phyloP scores from a whole-genome alignment of 1,284 basidiomycete genomes.

The Cryptococcus maquisensis region DNA sequence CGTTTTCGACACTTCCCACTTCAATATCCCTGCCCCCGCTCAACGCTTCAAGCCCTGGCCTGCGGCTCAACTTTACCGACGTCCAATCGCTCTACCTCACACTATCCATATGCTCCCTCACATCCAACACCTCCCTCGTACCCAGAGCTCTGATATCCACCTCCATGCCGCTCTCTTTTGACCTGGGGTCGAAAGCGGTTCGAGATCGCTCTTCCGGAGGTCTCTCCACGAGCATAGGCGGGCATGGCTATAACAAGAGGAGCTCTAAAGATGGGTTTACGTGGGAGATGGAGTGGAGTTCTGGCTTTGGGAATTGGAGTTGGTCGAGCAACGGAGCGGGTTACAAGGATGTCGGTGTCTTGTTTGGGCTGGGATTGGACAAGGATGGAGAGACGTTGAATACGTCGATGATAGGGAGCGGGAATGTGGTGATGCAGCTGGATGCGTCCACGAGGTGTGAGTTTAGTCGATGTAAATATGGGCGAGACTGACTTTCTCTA shows the following conservation, averaged over 20 bases:
- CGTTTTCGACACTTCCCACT: conserved; percentile 14
- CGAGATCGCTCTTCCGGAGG: conserved; percentile 59
- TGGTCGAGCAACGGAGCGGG: conserved; percentile 51
- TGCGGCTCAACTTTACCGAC: conserved; percentile 22
- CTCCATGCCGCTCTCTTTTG: conserved; percentile 52
- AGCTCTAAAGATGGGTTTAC: conserved; percentile 46
- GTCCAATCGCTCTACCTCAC: conserved; percentile 21
- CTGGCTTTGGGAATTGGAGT: conserved; percentile 61
- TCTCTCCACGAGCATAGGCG: conserved; percentile 40
- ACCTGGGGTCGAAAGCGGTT: conserved; percentile 50
- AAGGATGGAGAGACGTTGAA: conserved; percentile 45
- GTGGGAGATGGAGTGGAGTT: conserved; percentile 53
- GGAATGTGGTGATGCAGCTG: conserved; percentile 23
- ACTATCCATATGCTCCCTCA: conserved; percentile 28
- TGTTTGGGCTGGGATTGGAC: conserved; percentile 52
- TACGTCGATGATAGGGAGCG: conserved; percentile 23
- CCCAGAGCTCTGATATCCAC: conserved; percentile 38
- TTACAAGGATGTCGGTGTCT: conserved; percentile 19
- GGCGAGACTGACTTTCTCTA: neutral
- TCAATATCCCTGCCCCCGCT: conserved; percentile 20
- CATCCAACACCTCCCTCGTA: conserved; percentile 23
- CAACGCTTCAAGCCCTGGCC: conserved; percentile 16
- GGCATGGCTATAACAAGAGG: conserved; percentile 49
- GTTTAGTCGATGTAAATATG: neutral
- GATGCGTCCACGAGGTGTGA: conserved; percentile 20